phyloP scores from a whole-genome alignment of 192 early-diverging fungal species.

The Gonapodya prolifera region DNA sequence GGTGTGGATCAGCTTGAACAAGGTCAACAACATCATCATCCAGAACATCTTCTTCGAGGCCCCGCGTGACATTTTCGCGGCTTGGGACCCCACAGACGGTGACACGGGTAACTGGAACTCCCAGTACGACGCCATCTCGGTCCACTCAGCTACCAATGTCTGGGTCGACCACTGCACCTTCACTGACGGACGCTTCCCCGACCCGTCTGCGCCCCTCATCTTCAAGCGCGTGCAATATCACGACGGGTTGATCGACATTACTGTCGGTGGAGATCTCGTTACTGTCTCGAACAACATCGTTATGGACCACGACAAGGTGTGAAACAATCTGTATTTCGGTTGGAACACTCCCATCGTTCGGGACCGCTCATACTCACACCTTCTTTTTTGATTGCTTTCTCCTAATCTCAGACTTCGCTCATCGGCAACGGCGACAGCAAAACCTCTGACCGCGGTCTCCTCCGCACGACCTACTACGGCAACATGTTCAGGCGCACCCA shows the following conservation, averaged over 20 bases:
- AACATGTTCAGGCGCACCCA: background rate
- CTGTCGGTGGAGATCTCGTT: background rate
- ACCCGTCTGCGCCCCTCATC: no score
- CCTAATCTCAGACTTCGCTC: no score
- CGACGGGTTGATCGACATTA: background rate
- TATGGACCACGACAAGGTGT: background rate
- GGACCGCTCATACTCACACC: no score
- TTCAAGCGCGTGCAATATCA: no score
- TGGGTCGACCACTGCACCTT: conserved; percentile 1
- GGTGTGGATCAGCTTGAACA: no score
- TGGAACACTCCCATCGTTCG: no score
- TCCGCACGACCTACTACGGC: background rate
- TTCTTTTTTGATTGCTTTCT: no score
- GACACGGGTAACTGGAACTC: background rate
- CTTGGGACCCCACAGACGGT: background rate
- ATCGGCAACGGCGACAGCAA: background rate
- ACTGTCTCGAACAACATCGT: background rate
- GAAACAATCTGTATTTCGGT: no score
- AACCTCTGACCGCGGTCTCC: background rate
- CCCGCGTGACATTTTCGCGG: background rate
- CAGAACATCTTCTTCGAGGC: background rate
- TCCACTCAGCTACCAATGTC: background rate
- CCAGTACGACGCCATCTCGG: background rate
- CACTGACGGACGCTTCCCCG: background rate
- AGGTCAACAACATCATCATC: no score